Evolutionary conservation across 176 grass and related monocot species (phyloP).

Genomic region (Metroxylon sagu): DNA sequence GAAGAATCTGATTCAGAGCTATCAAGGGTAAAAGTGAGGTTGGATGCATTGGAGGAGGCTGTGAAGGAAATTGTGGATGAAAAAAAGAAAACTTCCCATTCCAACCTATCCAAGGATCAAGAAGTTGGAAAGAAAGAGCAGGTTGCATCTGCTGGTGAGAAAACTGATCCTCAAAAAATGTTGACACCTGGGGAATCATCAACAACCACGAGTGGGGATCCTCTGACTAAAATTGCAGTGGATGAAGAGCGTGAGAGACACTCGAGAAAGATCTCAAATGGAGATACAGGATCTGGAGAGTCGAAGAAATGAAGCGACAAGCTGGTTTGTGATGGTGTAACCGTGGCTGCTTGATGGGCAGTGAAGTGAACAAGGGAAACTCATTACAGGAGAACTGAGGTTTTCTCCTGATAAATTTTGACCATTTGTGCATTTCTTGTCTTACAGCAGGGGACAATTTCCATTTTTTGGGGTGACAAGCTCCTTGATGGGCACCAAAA

Average conservation of each 20-base stretch:
- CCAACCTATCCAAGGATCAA: constrained; percentile 16
- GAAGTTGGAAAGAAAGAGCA: background rate
- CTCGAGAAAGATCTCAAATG: constrained; percentile 1
- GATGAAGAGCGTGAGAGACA: constrained; percentile 3
- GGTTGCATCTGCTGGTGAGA: constrained; percentile 6
- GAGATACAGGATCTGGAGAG: background rate
- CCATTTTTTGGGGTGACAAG: too few relatives aligned
- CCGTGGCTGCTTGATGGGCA: background rate
- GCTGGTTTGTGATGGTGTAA: too few relatives aligned
- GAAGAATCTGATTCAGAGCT: constrained; percentile 50
- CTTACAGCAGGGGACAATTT: background rate
- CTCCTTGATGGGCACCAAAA: too few relatives aligned
- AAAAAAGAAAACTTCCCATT: constrained; percentile 37
- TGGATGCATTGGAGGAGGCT: constrained; percentile 56
- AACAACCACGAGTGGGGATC: background rate
- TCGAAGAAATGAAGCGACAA: background rate
- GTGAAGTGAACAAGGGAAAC: background rate
- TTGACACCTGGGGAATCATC: background rate
- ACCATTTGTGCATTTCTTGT: background rate
- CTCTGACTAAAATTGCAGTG: background rate
- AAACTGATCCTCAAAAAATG: background rate
- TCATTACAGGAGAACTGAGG: background rate
- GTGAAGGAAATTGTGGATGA: constrained; percentile 55
- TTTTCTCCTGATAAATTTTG: background rate
- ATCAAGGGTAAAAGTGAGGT: constrained; percentile 42